Percentiles rank a stretch among this genome's conserved stretches.
Evolutionary conservation across 768 basidiomycete genomes (phyloP).

Genomic region (Leccinum aurantiacum): DNA sequence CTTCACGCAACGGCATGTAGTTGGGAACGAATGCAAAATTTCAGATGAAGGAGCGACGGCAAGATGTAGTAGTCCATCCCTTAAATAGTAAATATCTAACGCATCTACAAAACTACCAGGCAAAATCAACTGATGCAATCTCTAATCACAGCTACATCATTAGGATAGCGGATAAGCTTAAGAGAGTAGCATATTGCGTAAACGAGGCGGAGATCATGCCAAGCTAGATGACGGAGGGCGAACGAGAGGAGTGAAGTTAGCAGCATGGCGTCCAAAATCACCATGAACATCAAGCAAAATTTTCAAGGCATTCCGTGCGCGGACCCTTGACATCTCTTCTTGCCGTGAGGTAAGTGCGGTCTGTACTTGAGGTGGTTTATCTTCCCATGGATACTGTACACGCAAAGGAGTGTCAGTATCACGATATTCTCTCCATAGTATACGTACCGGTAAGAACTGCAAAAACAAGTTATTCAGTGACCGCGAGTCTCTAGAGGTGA

Average conservation of each 20-base stretch:
- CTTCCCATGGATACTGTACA: slow-evolving; percentile 79
- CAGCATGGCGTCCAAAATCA: slow-evolving; percentile 72
- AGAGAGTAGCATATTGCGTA: neutral
- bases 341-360: slow-evolving; percentile 68
- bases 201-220: neutral
- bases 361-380: slow-evolving; percentile 62
- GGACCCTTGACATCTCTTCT: slow-evolving; percentile 83
- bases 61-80: slow-evolving; percentile 1
- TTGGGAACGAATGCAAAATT: slow-evolving; percentile 21
- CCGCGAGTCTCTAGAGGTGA: neutral
- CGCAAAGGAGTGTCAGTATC: slow-evolving; percentile 6
- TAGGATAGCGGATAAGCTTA: slow-evolving; percentile 21
- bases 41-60: neutral
- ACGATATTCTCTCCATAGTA: neutral
- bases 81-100: slow-evolving; percentile 8
- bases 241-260: slow-evolving; percentile 32
- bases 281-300: slow-evolving; percentile 87
- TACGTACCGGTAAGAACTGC: slow-evolving; percentile 36
- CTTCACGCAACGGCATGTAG: slow-evolving; percentile 48
- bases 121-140: slow-evolving; percentile 2
- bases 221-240: slow-evolving; percentile 19
- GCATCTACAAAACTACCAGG: slow-evolving; percentile 1
- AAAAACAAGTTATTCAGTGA: slow-evolving; percentile 2
- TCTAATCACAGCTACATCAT: slow-evolving; percentile 17
- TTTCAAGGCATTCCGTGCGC: slow-evolving; percentile 94